Evolutionary conservation across 805 yeast species (phyloP).

Genomic region (Isabelozyma heimii): DNA sequence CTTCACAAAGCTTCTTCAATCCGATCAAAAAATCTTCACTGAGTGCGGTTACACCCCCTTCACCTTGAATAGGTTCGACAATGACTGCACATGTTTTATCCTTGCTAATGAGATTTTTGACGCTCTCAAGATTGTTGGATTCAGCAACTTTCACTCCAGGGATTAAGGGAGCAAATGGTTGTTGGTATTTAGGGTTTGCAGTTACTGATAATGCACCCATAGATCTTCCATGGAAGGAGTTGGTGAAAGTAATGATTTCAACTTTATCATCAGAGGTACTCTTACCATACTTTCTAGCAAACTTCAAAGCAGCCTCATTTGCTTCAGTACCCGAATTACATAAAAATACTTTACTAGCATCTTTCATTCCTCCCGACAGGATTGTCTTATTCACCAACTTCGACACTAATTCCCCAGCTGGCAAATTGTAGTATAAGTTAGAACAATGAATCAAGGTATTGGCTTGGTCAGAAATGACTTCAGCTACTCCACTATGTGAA

Average conservation of each 20-base stretch:
- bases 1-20: conserved; percentile 63
- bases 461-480: conserved; percentile 72
- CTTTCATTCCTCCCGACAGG: conserved; percentile 72
- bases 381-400: conserved; percentile 68
- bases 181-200: conserved; percentile 88
- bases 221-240: conserved; percentile 93
- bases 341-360: conserved; percentile 71
- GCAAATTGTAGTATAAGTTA: conserved; percentile 79
- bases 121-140: conserved; percentile 57
- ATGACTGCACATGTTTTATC: conserved; percentile 86
- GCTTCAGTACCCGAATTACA: conserved; percentile 63
- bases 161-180: conserved; percentile 86
- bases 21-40: conserved; percentile 60
- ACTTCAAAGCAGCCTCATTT: conserved; percentile 58
- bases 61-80: conserved; percentile 97
- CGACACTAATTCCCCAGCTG: conserved; percentile 77
- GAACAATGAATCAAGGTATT: conserved; percentile 75
- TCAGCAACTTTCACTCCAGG: conserved; percentile 79
- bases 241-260: conserved; percentile 83
- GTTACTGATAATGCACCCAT: conserved; percentile 93
- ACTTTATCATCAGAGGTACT: conserved; percentile 50
- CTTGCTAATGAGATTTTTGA: conserved; percentile 49
- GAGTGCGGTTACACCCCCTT: conserved; percentile 86
- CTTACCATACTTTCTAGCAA: conserved; percentile 78
- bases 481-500: conserved; percentile 68